These are phyloP conservation scores for Tricharina praecox DNA, from an alignment of 495 filamentous ascomycete genomes.

Conservation along the genomic window DNA sequence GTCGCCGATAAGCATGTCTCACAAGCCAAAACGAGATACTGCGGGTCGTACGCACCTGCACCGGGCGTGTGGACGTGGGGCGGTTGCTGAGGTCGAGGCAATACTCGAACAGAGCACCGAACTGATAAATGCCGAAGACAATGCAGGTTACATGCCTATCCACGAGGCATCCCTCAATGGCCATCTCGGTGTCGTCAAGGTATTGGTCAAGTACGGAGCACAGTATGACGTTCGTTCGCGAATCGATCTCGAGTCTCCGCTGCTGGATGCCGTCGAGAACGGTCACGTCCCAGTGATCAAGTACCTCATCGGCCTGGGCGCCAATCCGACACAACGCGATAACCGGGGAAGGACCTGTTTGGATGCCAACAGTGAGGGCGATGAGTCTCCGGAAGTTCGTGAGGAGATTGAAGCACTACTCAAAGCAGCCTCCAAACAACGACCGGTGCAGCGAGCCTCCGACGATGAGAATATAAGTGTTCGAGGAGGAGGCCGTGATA, in stretches of 20 bases:
- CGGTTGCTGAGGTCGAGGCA: constrained; percentile 15
- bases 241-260: constrained; percentile 78
- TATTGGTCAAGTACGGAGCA: constrained; percentile 65
- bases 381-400: constrained; percentile 32
- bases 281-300: constrained; percentile 81
- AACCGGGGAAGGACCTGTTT: constrained; percentile 72
- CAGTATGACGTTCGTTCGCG: constrained; percentile 57
- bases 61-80: constrained; percentile 22
- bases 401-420: constrained; percentile 41
- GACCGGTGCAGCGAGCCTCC: constrained; percentile 22
- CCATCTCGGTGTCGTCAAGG: constrained; percentile 60
- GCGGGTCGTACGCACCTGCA: constrained; percentile 25
- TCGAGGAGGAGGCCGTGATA: constrained; percentile 30
- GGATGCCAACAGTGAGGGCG: constrained; percentile 54
- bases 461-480: constrained; percentile 38
- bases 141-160: constrained; percentile 83
- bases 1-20: constrained; percentile 24
- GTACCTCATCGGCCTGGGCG: constrained; percentile 64
- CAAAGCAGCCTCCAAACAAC: constrained; percentile 31
- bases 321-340: constrained; percentile 77
- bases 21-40: constrained; percentile 25
- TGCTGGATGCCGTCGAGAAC: constrained; percentile 93
- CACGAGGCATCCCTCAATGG: constrained; percentile 82
- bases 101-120: constrained; percentile 54
- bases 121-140: constrained; percentile 75